phyloP scores from a whole-genome alignment of 2,329 filamentous ascomycete genomes.

The Sporothrix globosa region DNA sequence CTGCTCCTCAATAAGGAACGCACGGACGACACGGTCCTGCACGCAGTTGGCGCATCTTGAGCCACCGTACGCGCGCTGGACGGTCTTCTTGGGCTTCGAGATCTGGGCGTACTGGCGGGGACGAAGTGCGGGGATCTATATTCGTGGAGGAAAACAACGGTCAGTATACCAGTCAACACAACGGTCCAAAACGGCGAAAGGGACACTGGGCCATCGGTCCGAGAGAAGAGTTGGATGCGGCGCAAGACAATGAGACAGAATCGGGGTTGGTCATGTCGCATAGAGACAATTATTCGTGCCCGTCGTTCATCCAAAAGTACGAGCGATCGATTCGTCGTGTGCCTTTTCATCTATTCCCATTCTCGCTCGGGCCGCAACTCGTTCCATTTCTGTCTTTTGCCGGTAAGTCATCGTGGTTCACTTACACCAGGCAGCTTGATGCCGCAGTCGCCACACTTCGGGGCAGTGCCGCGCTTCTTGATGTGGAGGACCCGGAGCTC shows the following conservation, averaged over 20 bases:
- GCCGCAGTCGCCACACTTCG: slow-evolving; percentile 99
- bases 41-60: slow-evolving; percentile 99
- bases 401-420: slow-evolving; percentile 43
- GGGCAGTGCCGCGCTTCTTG: slow-evolving; percentile 98
- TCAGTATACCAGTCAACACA: slow-evolving; percentile 3
- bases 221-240: background rate
- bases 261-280: background rate
- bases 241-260: background rate
- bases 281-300: background rate
- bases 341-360: background rate
- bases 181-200: background rate
- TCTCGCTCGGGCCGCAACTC: background rate
- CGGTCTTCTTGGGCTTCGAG: slow-evolving; percentile 99
- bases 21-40: slow-evolving; percentile 94
- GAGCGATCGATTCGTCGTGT: background rate
- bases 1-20: slow-evolving; percentile 99
- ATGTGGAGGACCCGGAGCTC: slow-evolving; percentile 96
- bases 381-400: background rate
- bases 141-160: background rate
- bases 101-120: slow-evolving; percentile 97
- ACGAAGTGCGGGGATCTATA: slow-evolving; percentile 79
- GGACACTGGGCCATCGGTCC: background rate
- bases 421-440: slow-evolving; percentile 97
- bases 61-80: slow-evolving; percentile 97
- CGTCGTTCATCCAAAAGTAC: background rate